Evolutionary conservation across 83 land plant species (phyloP), one percentile per base, ranked within the genome.

Genomic region (Picea mariana): DNA sequence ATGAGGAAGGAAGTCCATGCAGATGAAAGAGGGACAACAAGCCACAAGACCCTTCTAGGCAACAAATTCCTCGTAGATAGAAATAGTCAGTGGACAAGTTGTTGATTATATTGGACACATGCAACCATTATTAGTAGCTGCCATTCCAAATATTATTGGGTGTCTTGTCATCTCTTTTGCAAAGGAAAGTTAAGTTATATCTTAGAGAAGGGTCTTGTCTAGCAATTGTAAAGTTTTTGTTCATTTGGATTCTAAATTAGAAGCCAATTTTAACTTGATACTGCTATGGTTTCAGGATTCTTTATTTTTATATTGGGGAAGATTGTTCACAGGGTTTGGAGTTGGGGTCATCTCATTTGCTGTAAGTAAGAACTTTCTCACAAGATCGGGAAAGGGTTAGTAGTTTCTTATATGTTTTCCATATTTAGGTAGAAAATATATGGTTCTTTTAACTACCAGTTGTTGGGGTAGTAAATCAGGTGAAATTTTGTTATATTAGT

Each of bases 381-480:
- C 12, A 15, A 68, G 13, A 3, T 18, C 16, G 16, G 18, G 34
- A 26, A 34, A 8, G 34, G 9, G 72, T 6, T 34, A 31, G 20
- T 68, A 27, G 6, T 68, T 6, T 34, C 27, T 11, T 34, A 68
- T 27, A 27, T n/a, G 21, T 65, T 20, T 65, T 34, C 38, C 38
- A 34, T 34, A 34, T 34, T 34, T 34, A 34, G 38, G 38, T 34
- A 34, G 2, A 34, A 3, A 68, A 26, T 68, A 34, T 34, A 34
- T 34, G 38, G 38, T 34, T 68, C 18, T 93, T 86, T 86, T 98
- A 82, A 98, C n/a, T n/a, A n/a, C n/a, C 98, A 40, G 82, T 81
- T n/a, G 88, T 97, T 21, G 96, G 95, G n/a, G 81, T 96, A 11
- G 91, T 93, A 21, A 92, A 96, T 87, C 99, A 96, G 93, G 97